A percentile compares a stretch with the other conserved stretches of the same genome.
Evolutionary conservation across 2,329 filamentous ascomycete species (phyloP).

Genomic region (Polytolypa hystricis): DNA sequence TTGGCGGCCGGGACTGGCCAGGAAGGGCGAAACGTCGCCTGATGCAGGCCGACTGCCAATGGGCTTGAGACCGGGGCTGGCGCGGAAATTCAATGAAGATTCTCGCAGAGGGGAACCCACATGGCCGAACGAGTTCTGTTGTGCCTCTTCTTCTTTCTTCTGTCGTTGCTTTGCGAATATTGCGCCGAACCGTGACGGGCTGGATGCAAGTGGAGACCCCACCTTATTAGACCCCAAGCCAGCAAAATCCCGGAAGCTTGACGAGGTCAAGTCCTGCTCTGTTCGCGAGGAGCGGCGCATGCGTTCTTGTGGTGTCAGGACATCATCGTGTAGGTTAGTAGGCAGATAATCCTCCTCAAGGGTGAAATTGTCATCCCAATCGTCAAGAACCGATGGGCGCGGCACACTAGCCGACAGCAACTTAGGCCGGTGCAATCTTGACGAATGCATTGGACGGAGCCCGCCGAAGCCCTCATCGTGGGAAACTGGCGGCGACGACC

Average conservation of each 20-base stretch:
- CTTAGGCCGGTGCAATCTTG: slow-evolving; percentile 48
- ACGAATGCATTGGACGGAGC: slow-evolving; percentile 47
- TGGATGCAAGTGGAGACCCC: slow-evolving; percentile 47
- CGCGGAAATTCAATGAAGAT: slow-evolving; percentile 41
- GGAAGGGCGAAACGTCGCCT: slow-evolving; percentile 39
- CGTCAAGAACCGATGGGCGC: slow-evolving; percentile 41
- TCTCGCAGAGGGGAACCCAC: slow-evolving; percentile 57
- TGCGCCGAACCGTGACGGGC: slow-evolving; percentile 52
- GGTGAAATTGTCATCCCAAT: slow-evolving; percentile 56
- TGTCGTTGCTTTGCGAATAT: slow-evolving; percentile 45
- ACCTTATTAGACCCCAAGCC: slow-evolving; percentile 41
- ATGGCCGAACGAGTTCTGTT: slow-evolving; percentile 44
- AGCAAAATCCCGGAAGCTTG: slow-evolving; percentile 37
- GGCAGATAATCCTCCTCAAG: slow-evolving; percentile 88
- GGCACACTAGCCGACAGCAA: slow-evolving; percentile 53
- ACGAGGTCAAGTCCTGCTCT: slow-evolving; percentile 40
- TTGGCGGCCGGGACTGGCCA: slow-evolving; percentile 46
- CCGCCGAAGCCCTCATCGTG: slow-evolving; percentile 58
- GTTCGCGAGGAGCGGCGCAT: slow-evolving; percentile 49
- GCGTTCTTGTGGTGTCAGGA: slow-evolving; percentile 51
- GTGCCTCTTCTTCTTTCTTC: slow-evolving; percentile 40
- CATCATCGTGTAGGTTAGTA: slow-evolving; percentile 51
- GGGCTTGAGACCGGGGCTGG: slow-evolving; percentile 41
- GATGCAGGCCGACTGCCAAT: slow-evolving; percentile 37
- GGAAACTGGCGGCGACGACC: slow-evolving; percentile 49